Percentiles rank a stretch among this genome's conserved stretches.
Evolutionary conservation across 148 eudicot species (phyloP).

Genomic region (Camellia granthamiana): DNA sequence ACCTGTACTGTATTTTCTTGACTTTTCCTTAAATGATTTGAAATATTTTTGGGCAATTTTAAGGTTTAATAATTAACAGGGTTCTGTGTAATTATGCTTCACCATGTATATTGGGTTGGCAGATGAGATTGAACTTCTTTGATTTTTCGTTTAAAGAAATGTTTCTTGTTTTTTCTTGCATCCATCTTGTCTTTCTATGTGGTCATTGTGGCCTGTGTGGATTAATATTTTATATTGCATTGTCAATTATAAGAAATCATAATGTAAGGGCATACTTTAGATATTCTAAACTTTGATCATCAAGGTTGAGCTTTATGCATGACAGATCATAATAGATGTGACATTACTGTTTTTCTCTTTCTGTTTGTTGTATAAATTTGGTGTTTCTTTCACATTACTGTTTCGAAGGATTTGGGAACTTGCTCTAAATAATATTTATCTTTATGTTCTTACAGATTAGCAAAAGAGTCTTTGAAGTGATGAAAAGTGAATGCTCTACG

Average conservation of each 20-base stretch:
- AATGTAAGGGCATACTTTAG: not conserved
- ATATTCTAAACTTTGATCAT: not conserved
- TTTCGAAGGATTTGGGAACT: not conserved
- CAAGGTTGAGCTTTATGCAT: not conserved
- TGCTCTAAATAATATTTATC: not conserved
- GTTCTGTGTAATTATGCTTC: not conserved
- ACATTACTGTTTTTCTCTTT: not conserved
- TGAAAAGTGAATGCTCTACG: constrained; percentile 50
- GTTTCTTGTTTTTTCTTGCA: not conserved
- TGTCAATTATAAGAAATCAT: too few species aligned
- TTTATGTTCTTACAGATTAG: constrained; percentile 61
- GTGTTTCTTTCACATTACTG: not conserved
- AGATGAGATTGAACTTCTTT: not conserved
- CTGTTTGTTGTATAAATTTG: not conserved
- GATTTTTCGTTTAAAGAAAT: not conserved
- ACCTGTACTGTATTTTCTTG: not conserved
- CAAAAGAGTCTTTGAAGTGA: constrained; percentile 77
- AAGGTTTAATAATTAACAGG: not conserved
- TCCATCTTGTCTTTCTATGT: not conserved
- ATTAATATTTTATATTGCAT: not conserved
- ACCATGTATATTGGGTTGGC: not conserved
- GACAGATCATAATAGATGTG: not conserved
- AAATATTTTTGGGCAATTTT: not conserved
- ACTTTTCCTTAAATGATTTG: not conserved
- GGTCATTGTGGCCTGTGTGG: not conserved